A percentile compares a stretch with the other conserved stretches of the same genome.
Evolutionary conservation across 2,329 filamentous ascomycete species (phyloP).

Genomic region (Penicillium frequentans): DNA sequence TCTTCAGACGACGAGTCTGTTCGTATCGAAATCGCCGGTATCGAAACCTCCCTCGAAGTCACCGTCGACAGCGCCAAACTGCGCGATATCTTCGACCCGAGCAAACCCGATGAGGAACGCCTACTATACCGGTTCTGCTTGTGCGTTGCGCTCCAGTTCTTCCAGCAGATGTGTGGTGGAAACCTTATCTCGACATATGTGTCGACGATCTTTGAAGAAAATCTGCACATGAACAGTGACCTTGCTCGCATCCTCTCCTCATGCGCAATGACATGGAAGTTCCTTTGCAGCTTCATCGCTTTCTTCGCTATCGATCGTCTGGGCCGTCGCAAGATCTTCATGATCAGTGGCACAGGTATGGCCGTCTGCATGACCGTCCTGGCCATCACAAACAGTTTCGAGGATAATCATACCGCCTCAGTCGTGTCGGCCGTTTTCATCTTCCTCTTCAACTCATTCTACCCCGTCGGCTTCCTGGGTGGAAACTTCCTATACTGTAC

Average conservation of each 20-base stretch:
- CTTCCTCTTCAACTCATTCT: conserved; percentile 25
- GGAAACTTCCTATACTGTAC: conserved; percentile 27
- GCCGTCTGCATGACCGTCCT: conserved; percentile 57
- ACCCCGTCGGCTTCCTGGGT: conserved; percentile 22
- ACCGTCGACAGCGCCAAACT: conserved; percentile 46
- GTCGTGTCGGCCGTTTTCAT: conserved; percentile 21
- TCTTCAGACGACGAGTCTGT: conserved; percentile 45
- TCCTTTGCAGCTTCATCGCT: conserved; percentile 52
- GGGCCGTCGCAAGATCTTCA: conserved; percentile 54
- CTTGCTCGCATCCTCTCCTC: conserved; percentile 42
- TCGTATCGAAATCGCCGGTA: conserved; percentile 45
- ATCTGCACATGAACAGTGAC: conserved; percentile 22
- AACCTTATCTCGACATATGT: conserved; percentile 23
- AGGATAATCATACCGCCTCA: conserved; percentile 15
- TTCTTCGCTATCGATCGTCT: conserved; percentile 55
- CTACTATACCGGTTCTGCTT: conserved; percentile 23
- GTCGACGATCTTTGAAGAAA: conserved; percentile 23
- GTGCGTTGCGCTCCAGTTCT: conserved; percentile 20
- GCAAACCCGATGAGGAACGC: conserved; percentile 45
- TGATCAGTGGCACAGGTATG: conserved; percentile 56
- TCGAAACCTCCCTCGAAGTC: conserved; percentile 51
- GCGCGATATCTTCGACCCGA: conserved; percentile 54
- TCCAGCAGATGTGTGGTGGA: conserved; percentile 26
- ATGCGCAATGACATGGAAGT: conserved; percentile 59
- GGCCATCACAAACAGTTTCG: conserved; percentile 38